Conservation (phyloP, 306 rosid species). For the Alnus glutinosa region DNA sequence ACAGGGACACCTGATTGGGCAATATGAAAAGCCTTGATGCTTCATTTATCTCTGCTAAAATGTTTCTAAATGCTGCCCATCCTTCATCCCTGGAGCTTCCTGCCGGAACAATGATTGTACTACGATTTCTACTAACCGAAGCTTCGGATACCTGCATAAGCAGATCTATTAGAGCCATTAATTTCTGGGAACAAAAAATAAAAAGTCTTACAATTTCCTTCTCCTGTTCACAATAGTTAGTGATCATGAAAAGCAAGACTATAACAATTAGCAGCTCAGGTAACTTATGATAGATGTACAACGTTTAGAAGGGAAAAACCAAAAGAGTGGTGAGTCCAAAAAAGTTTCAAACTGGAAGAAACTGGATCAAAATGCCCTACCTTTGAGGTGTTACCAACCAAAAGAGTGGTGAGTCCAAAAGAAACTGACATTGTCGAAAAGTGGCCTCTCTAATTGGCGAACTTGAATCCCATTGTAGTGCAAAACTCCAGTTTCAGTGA, state of each 20-base stretch:
- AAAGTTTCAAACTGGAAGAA: background rate
- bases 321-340: background rate
- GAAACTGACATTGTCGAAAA: background rate
- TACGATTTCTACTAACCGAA: constrained; percentile 96
- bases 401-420: background rate
- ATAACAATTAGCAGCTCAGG: background rate
- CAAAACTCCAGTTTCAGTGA: background rate
- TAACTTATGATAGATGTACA: background rate
- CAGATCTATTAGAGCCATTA: constrained; percentile 24
- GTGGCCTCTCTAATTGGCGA: too few relatives aligned
- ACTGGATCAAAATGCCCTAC: background rate
- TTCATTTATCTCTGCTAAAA: constrained; percentile 95
- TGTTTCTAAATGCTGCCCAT: constrained; percentile 95
- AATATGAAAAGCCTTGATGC: constrained; percentile 91
- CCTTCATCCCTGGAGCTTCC: constrained; percentile 97
- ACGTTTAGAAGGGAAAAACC: background rate
- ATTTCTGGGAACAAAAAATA: constrained; percentile 24
- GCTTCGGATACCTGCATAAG: constrained; percentile 89
- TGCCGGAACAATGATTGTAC: constrained; percentile 98
- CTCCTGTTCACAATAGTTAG: background rate
- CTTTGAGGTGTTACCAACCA: background rate
- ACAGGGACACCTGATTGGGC: constrained; percentile 79
- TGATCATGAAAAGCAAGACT: background rate
- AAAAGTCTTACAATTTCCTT: background rate
- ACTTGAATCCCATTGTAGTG: background rate